These are phyloP conservation scores for Salix udensis DNA, from an alignment of 345 rosid genomes.

Conservation along the genomic window DNA sequence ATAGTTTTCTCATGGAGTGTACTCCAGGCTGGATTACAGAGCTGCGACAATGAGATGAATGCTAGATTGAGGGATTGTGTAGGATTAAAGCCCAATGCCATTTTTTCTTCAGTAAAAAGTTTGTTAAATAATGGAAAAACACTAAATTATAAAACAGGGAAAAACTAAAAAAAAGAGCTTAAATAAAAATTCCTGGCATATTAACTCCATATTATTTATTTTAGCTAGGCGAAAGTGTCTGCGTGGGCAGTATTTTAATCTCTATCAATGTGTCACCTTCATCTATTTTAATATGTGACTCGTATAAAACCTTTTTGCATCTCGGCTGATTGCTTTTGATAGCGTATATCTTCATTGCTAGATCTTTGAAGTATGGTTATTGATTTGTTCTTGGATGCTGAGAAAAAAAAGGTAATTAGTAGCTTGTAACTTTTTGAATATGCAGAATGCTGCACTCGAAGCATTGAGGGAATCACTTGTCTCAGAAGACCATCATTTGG, in stretches of 20 bases:
- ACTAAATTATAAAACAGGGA: not conserved
- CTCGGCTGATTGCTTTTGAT: not conserved
- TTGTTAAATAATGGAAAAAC: not conserved
- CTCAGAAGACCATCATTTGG: slow-evolving; percentile 39
- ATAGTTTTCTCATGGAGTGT: too few species aligned
- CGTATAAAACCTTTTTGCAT: not conserved
- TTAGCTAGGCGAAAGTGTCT: not conserved
- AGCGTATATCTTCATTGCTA: not conserved
- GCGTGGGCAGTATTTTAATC: not conserved
- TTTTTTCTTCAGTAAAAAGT: not conserved
- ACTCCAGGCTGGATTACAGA: too few species aligned
- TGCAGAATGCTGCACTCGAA: slow-evolving; percentile 76
- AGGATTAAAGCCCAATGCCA: not conserved
- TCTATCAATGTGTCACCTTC: not conserved
- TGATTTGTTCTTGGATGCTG: not conserved
- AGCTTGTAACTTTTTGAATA: slow-evolving; percentile 19
- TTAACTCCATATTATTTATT: not conserved
- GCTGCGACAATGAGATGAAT: too few species aligned
- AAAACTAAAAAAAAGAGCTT: not conserved
- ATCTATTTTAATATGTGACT: not conserved
- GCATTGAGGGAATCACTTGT: slow-evolving; percentile 53
- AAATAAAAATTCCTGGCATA: not conserved
- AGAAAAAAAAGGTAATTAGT: not conserved
- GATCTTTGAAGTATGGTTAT: not conserved
- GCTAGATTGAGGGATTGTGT: not conserved